phyloP scores from a whole-genome alignment of 108 stramenopile species.

The Seminavis robusta region DNA sequence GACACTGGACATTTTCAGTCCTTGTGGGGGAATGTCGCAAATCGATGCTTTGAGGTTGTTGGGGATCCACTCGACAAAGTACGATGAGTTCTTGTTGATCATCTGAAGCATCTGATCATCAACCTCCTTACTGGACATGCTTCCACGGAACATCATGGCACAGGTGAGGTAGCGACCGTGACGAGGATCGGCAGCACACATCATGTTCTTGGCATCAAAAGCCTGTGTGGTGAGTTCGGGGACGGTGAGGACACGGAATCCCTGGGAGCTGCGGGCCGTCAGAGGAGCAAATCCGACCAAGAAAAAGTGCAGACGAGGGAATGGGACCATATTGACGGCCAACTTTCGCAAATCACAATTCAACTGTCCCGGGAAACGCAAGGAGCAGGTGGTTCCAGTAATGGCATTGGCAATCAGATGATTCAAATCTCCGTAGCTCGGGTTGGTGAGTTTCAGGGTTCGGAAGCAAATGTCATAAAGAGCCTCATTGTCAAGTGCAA shows the following conservation, averaged over 20 bases:
- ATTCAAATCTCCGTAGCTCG: slow-evolving; percentile 92
- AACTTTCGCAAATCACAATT: slow-evolving; percentile 99
- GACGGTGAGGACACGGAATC: slow-evolving; percentile 95
- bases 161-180: slow-evolving; percentile 99
- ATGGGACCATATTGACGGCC: slow-evolving; percentile 98
- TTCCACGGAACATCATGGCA: slow-evolving; percentile 97
- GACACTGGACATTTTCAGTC: slow-evolving; percentile 89
- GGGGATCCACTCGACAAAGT: slow-evolving; percentile 99
- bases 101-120: slow-evolving; percentile 98
- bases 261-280: slow-evolving; percentile 86
- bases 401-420: slow-evolving; percentile 93
- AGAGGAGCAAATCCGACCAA: slow-evolving; percentile 96
- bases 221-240: slow-evolving; percentile 95
- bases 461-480: slow-evolving; percentile 96
- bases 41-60: slow-evolving; percentile 99
- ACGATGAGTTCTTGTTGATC: slow-evolving; percentile 97
- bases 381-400: slow-evolving; percentile 93
- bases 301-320: slow-evolving; percentile 99
- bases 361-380: slow-evolving; percentile 97
- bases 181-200: slow-evolving; percentile 98
- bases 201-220: slow-evolving; percentile 99
- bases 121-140: slow-evolving; percentile 95
- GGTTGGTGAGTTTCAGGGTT: slow-evolving; percentile 89
- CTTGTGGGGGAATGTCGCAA: slow-evolving; percentile 97
- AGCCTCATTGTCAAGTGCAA: slow-evolving; percentile 96